Evolutionary conservation across 2,329 filamentous ascomycete species (phyloP).

Genomic region (Sclerotinia nivalis): DNA sequence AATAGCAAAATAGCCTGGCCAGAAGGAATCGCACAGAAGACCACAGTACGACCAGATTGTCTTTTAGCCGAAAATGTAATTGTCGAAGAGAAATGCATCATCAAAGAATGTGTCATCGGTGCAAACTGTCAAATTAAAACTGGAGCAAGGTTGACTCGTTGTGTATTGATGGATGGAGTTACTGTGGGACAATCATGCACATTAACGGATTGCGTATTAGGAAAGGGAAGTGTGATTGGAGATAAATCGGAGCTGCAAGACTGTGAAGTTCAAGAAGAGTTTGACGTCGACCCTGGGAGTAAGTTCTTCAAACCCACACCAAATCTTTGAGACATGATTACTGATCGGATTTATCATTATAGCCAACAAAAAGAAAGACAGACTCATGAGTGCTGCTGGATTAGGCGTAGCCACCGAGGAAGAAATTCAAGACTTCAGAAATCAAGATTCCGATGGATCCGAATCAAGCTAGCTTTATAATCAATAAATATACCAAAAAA

Average conservation of each 20-base stretch:
- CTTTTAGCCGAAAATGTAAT: slow-evolving; percentile 87
- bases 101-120: slow-evolving; percentile 89
- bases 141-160: slow-evolving; percentile 83
- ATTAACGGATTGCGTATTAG: slow-evolving; percentile 84
- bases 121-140: slow-evolving; percentile 82
- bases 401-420: slow-evolving; percentile 61
- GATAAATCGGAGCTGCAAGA: slow-evolving; percentile 78
- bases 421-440: slow-evolving; percentile 54
- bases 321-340: neutral
- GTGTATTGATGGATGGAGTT: slow-evolving; percentile 89
- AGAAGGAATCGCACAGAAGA: slow-evolving; percentile 75
- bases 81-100: slow-evolving; percentile 83
- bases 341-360: slow-evolving; percentile 25
- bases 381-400: slow-evolving; percentile 67
- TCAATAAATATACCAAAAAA: neutral
- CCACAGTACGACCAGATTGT: slow-evolving; percentile 78
- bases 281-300: slow-evolving; percentile 79
- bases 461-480: neutral
- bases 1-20: slow-evolving; percentile 78
- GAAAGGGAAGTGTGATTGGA: slow-evolving; percentile 78
- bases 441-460: slow-evolving; percentile 29
- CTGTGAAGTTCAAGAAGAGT: slow-evolving; percentile 89
- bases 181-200: slow-evolving; percentile 82
- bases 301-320: slow-evolving; percentile 43
- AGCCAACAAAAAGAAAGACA: slow-evolving; percentile 68